phyloP scores from a whole-genome alignment of 2,329 filamentous ascomycete genomes.

The Verticillium dahliae region DNA sequence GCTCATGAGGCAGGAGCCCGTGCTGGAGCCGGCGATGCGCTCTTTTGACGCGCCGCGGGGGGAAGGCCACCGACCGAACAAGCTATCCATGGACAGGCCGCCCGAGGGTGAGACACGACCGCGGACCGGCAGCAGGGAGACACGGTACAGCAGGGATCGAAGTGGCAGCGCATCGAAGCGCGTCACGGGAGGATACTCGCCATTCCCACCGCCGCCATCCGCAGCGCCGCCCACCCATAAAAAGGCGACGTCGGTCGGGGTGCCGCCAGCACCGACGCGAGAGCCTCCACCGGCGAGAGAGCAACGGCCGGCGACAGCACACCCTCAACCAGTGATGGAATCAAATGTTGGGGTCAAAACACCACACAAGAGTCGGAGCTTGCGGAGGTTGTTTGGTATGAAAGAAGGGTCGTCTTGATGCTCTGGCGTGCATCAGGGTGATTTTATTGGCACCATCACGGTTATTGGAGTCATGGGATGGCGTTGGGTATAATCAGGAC shows the following conservation, averaged over 20 bases:
- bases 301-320: background rate
- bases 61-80: background rate
- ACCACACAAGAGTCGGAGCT: slow-evolving; percentile 25
- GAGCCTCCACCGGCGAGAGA: background rate
- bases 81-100: background rate
- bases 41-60: background rate
- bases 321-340: background rate
- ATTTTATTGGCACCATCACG: no score
- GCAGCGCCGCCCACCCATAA: background rate
- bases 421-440: background rate
- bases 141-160: background rate
- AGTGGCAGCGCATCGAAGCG: slow-evolving; percentile 1
- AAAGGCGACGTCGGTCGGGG: background rate
- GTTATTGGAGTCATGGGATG: background rate
- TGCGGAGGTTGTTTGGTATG: slow-evolving; percentile 33
- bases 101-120: background rate
- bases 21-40: background rate
- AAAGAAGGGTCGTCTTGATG: slow-evolving; percentile 5
- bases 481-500: background rate
- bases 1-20: background rate
- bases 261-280: background rate
- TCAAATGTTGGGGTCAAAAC: slow-evolving; percentile 15
- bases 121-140: background rate
- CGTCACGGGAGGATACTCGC: slow-evolving; percentile 1
- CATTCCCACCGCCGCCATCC: slow-evolving; percentile 4